Evolutionary conservation across 257 asterid genomes (phyloP), one percentile per base, ranked within the genome.

Genomic region (Paraleonurus japonicus): DNA sequence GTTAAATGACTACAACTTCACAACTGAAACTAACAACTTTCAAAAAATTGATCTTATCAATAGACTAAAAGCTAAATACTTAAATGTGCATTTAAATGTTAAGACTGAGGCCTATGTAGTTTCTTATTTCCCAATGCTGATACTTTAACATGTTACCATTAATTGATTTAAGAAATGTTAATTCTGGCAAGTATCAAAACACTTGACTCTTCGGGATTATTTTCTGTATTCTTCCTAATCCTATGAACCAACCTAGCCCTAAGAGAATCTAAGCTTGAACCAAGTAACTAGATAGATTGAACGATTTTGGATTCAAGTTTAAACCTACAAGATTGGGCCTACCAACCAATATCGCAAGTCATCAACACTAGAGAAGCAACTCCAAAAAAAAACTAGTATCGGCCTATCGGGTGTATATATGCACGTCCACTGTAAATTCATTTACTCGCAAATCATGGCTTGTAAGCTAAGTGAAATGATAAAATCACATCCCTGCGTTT

Each of bases 221-320:
- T n/a, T n/a, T n/a, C n/a, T n/a, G n/a, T n/a, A n/a, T n/a, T n/a
- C n/a, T n/a, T n/a, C n/a, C n/a, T n/a, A n/a, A n/a, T n/a, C n/a
- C n/a, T n/a, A n/a, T n/a, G n/a, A n/a, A n/a, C n/a, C n/a, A n/a
- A n/a, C n/a, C n/a, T n/a, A n/a, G n/a, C n/a, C n/a, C n/a, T n/a
- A n/a, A n/a, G 16, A 58, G 60, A 39, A 16, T 58, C 12, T 58
- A 53, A 7, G 33, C 80, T 37, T 20, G n/a, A 37, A 0, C 12
- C 54, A 30, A 72, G 61, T 20, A 62, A 27, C 60, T 12, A 75
- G 33, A 16, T 33, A 26, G 41, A 48, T 60, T 61, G 57, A 19
- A 48, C 27, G 16, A 26, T 37, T 53, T 70, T n/a, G 69, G 17
- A 16, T 57, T 63, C 67, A 35, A 26, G 8, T 20, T 61, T 7